Evolutionary conservation across 805 yeast genomes (phyloP).

Genomic region (Sungouiella blattae): DNA sequence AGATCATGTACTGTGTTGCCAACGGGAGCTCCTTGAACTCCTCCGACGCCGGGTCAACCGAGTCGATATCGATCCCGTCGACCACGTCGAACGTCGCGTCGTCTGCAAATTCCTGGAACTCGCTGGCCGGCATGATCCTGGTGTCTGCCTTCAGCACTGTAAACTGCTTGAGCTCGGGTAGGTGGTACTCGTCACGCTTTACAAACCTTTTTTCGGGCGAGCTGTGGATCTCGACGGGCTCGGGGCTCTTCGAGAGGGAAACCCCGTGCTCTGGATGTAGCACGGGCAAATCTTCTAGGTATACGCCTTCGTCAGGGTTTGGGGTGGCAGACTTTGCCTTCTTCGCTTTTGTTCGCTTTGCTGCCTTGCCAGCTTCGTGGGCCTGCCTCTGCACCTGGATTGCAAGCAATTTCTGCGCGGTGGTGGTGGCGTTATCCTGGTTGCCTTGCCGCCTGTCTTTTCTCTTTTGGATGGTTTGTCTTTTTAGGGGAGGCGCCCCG

Average conservation of each 20-base stretch:
- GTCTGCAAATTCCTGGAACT: slow-evolving; percentile 56
- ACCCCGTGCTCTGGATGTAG: slow-evolving; percentile 12
- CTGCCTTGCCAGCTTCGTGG: background rate
- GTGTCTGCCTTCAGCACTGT: slow-evolving; percentile 55
- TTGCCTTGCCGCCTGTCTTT: slow-evolving; percentile 72
- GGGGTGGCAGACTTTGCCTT: slow-evolving; percentile 3
- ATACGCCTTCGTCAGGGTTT: slow-evolving; percentile 7
- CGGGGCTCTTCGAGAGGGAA: background rate
- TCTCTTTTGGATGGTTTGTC: slow-evolving; percentile 71
- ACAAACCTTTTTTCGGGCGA: slow-evolving; percentile 32
- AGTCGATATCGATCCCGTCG: slow-evolving; percentile 65
- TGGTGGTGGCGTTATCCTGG: slow-evolving; percentile 60
- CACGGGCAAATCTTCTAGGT: slow-evolving; percentile 26
- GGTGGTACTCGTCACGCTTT: slow-evolving; percentile 76
- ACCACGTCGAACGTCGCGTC: slow-evolving; percentile 42
- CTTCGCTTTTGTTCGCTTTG: slow-evolving; percentile 23
- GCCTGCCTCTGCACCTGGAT: slow-evolving; percentile 64
- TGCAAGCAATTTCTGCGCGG: slow-evolving; percentile 80
- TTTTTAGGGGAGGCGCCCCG: slow-evolving; percentile 82
- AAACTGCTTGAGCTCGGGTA: slow-evolving; percentile 67
- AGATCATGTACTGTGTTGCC: slow-evolving; percentile 81
- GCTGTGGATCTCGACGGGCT: background rate
- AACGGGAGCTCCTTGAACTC: slow-evolving; percentile 77
- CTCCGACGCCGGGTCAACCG: slow-evolving; percentile 78
- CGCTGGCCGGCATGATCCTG: slow-evolving; percentile 72